Conservation (phyloP, 2,329 filamentous ascomycete genomes). For the Diaporthe helianthi region DNA sequence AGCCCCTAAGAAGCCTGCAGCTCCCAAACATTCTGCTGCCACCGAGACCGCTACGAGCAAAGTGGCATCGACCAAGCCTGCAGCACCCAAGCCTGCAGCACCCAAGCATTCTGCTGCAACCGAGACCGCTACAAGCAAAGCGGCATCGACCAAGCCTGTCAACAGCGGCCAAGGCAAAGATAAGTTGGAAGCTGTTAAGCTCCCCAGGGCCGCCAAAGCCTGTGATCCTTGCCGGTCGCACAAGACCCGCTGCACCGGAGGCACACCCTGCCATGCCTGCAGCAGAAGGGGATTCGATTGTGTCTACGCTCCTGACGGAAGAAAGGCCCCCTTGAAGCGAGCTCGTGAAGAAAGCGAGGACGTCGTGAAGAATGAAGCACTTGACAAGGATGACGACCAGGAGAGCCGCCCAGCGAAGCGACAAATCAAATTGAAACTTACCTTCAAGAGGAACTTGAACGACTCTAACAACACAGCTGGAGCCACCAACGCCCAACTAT, state of each 20-base stretch:
- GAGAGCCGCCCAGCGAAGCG: constrained; percentile 16
- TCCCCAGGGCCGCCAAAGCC: constrained; percentile 16
- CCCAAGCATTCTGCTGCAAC: background rate
- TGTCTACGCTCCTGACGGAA: background rate
- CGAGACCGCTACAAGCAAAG: background rate
- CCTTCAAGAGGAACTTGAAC: background rate
- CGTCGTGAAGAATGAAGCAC: background rate
- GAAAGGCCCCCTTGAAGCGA: constrained; percentile 7
- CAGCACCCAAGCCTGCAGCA: background rate
- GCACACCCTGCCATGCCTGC: constrained; percentile 23
- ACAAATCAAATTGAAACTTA: background rate
- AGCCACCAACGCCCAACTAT: background rate
- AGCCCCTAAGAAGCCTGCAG: background rate
- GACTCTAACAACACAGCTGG: background rate
- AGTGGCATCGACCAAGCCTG: background rate
- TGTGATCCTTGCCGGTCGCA: constrained; percentile 30
- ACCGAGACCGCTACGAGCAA: too few relatives aligned
- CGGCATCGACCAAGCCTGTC: background rate
- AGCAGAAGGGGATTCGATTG: constrained; percentile 15
- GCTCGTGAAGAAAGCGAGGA: background rate
- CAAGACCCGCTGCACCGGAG: constrained; percentile 31
- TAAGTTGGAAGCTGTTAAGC: background rate
- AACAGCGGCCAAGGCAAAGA: background rate
- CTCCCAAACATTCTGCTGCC: background rate
- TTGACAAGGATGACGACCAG: background rate